Percentiles rank a stretch among this genome's conserved stretches.
Conservation (phyloP, 139 green algal species). For the Marvania coccoides region DNA sequence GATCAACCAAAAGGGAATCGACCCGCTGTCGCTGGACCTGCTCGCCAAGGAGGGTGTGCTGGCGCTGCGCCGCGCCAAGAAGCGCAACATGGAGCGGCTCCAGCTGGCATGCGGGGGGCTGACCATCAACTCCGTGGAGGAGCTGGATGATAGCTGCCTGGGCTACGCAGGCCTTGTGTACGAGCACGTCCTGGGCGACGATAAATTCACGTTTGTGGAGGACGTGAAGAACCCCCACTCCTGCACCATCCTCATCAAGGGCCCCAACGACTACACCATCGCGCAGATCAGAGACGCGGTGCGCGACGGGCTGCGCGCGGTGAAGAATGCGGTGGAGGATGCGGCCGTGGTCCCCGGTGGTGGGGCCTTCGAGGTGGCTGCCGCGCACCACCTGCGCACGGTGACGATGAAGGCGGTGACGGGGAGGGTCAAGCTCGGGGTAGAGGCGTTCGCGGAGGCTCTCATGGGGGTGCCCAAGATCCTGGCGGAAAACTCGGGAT, state of each 20-base stretch:
- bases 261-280: slow-evolving; percentile 94
- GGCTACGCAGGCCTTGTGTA: slow-evolving; percentile 85
- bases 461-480: slow-evolving; percentile 92
- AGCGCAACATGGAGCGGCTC: slow-evolving; percentile 97
- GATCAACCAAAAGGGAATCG: slow-evolving; percentile 99
- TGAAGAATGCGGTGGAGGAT: slow-evolving; percentile 96
- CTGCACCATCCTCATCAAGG: slow-evolving; percentile 98
- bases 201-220: slow-evolving; percentile 99
- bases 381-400: slow-evolving; percentile 68
- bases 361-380: slow-evolving; percentile 91
- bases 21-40: slow-evolving; percentile 94
- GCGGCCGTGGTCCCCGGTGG: slow-evolving; percentile 67
- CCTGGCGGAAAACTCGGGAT: slow-evolving; percentile 90
- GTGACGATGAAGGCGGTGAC: slow-evolving; percentile 28
- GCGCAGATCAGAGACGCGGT: slow-evolving; percentile 98
- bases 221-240: slow-evolving; percentile 77
- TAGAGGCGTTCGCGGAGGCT: slow-evolving; percentile 95
- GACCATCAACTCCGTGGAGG: slow-evolving; percentile 60
- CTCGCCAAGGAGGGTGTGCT: slow-evolving; percentile 93
- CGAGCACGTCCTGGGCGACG: slow-evolving; percentile 96
- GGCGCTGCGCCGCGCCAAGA: slow-evolving; percentile 85
- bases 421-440: slow-evolving; percentile 78
- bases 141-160: slow-evolving; percentile 61
- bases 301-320: slow-evolving; percentile 88
- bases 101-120: slow-evolving; percentile 84